Evolutionary conservation across 495 filamentous ascomycete species (phyloP).

Genomic region (Hypoxylon fragiforme): DNA sequence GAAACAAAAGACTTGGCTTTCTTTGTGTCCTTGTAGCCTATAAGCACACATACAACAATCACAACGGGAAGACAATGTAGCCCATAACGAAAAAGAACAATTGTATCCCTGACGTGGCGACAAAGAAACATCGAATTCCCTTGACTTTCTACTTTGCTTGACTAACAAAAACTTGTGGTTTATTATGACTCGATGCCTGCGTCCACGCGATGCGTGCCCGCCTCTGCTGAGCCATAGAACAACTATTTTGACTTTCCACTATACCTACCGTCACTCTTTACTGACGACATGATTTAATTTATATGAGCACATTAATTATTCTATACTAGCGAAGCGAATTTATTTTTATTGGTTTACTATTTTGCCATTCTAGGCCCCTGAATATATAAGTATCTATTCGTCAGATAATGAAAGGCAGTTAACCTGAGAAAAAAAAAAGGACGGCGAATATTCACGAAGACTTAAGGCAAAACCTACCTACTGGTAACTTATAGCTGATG

Average conservation of each 20-base stretch:
- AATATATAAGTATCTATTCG: too few relatives aligned
- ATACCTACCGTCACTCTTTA: conserved; percentile 3
- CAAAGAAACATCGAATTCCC: conserved; percentile 16
- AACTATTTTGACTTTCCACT: conserved; percentile 26
- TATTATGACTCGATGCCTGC: conserved; percentile 13
- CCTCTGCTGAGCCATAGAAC: neutral
- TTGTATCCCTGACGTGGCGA: conserved; percentile 7
- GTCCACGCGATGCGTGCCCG: neutral
- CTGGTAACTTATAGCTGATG: too few relatives aligned
- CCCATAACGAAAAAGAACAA: conserved; percentile 12
- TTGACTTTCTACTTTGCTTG: neutral
- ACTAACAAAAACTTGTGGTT: conserved; percentile 14
- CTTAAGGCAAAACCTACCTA: too few relatives aligned
- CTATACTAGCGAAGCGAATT: conserved; percentile 8
- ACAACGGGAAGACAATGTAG: neutral
- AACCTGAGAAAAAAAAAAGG: too few relatives aligned
- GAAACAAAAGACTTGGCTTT: conserved; percentile 11
- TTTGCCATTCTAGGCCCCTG: neutral
- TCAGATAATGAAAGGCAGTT: too few relatives aligned
- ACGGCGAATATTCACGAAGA: too few relatives aligned
- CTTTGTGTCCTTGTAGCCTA: conserved; percentile 9
- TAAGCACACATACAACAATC: conserved; percentile 15
- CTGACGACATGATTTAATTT: conserved; percentile 20
- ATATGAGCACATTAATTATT: conserved; percentile 9
- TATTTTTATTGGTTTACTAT: conserved; percentile 5